phyloP scores from a whole-genome alignment of 2,329 filamentous ascomycete species.

The Ophiocordyceps camponoti-floridani region DNA sequence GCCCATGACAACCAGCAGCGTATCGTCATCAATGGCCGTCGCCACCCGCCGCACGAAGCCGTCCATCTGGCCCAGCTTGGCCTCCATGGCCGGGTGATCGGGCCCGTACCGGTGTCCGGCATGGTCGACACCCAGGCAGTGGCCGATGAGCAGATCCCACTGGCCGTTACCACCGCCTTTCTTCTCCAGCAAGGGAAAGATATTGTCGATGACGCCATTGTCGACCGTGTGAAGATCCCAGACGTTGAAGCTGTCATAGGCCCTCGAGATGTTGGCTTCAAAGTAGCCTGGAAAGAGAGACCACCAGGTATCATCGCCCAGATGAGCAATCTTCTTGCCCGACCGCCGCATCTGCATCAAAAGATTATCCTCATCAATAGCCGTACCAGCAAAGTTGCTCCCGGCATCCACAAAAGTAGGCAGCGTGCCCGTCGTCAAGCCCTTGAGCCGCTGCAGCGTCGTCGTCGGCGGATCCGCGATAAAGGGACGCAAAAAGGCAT shows the following conservation, averaged over 20 bases:
- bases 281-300: conserved; percentile 89
- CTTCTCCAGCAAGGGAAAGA: conserved; percentile 61
- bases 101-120: conserved; percentile 93
- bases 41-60: conserved; percentile 56
- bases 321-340: conserved; percentile 63
- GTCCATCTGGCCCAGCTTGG: conserved; percentile 87
- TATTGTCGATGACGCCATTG: conserved; percentile 80
- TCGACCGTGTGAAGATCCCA: conserved; percentile 97
- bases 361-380: conserved; percentile 82
- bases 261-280: conserved; percentile 63
- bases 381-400: conserved; percentile 86
- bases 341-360: conserved; percentile 47
- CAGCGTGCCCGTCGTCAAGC: conserved; percentile 82
- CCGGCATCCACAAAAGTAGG: conserved; percentile 90
- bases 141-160: conserved; percentile 92
- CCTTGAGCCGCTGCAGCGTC: conserved; percentile 82
- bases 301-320: conserved; percentile 98
- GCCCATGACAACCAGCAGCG: conserved; percentile 89
- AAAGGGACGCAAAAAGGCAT: conserved; percentile 83
- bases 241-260: conserved; percentile 96
- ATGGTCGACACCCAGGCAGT: conserved; percentile 91
- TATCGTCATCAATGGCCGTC: conserved; percentile 60
- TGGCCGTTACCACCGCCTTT: conserved; percentile 19
- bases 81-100: conserved; percentile 77
- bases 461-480: conserved; percentile 94